Base-by-base conservation (phyloP, 345 rosid species). In the Brassica carinata region DNA sequence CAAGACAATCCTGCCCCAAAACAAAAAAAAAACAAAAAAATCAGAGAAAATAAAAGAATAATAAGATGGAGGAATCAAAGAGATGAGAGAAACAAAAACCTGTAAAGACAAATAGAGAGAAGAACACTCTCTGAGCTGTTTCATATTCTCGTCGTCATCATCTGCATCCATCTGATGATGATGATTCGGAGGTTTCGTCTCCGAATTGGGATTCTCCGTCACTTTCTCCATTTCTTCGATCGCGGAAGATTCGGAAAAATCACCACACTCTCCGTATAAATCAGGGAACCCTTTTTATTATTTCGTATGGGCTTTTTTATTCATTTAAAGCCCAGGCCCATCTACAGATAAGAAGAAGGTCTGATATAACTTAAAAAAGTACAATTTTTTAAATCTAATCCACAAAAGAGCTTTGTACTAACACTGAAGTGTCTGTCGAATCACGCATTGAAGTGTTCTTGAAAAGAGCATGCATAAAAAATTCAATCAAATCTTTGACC, bases 91-190 rank as follows among this genome's bases (percentile, higher is more conserved):
- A 31, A 62, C 19, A 17, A 55, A 73, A 55, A 89, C 97, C 91
- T 94, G 98, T 64, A 90, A 79, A 64, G 93, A 81, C 48, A 92
- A 76, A 81, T 94, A 91, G 73, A 89, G 76, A 69, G 90, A 75
- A 74, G 97, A 92, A 81, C 97, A 94, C 31, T 94, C 91, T 31
- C 72, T 76, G 63, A 94, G 92, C 82, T 92, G 98, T 87, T 90
- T 94, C 74, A 92, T 94, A 89, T 83, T 92, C 87, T 87, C 95
- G 34, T 92, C 97, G 0, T 91, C 97, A 2, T 89, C 95, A 11
- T 86, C 92, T 26, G 91, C 92, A 71, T 90, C 93, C 82, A 62
- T 82, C 73, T 78, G 89, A 81, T 94, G 98, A 43, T 78, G 89
- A 81, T 94, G 98, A 43, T 70, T 73, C 29, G 78, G 58, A 18